Evolutionary conservation across 2,329 filamentous ascomycete species (phyloP).

Genomic region (Aciculosporium take): DNA sequence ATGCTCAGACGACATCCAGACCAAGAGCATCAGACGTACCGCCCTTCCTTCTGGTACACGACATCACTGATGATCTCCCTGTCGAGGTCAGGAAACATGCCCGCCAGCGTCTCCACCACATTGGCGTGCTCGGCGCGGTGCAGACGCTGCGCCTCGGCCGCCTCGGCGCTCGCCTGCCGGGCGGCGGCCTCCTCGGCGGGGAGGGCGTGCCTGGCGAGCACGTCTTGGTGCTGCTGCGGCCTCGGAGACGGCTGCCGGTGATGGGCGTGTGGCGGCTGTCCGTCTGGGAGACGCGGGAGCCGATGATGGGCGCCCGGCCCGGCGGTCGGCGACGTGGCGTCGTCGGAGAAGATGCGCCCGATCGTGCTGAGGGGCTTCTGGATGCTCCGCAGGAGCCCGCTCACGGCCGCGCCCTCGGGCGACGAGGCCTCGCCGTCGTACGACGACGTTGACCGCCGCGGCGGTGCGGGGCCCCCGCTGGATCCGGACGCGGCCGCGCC

Average conservation of each 20-base stretch:
- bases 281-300: constrained; percentile 21
- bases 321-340: constrained; percentile 27
- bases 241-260: constrained; percentile 14
- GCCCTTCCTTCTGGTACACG: constrained; percentile 85
- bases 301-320: constrained; percentile 20
- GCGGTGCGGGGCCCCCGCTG: constrained; percentile 18
- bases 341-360: constrained; percentile 81
- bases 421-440: constrained; percentile 39
- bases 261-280: constrained; percentile 16
- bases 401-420: constrained; percentile 66
- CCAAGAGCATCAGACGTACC: constrained; percentile 50
- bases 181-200: constrained; percentile 80
- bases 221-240: constrained; percentile 1
- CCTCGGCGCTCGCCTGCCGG: constrained; percentile 78
- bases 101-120: constrained; percentile 82
- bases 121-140: constrained; percentile 75
- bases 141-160: constrained; percentile 71
- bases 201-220: constrained; percentile 28
- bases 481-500: constrained; percentile 28
- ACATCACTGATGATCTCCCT: constrained; percentile 93
- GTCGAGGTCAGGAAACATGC: constrained; percentile 95
- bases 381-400: constrained; percentile 75
- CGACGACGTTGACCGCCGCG: constrained; percentile 40
- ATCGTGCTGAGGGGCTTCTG: constrained; percentile 84
- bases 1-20: too few relatives aligned